A percentile compares a stretch with the other conserved stretches of the same genome.
Conservation (phyloP, 495 filamentous ascomycete species). For the Penicillium bovifimosum region DNA sequence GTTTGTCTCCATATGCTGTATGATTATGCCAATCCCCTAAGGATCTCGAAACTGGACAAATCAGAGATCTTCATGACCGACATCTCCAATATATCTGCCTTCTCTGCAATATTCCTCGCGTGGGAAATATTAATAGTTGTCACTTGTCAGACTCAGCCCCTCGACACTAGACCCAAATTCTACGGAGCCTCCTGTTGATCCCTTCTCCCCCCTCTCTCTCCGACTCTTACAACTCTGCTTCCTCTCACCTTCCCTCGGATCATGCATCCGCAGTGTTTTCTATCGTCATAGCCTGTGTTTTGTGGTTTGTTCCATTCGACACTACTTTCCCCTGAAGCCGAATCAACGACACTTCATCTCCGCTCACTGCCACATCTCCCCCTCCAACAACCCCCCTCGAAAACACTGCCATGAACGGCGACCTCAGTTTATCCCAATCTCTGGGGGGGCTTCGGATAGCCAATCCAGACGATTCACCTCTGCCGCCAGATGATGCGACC, state of each 20-base stretch:
- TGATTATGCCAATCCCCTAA: neutral
- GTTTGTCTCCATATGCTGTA: neutral
- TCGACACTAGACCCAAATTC: conserved; percentile 23
- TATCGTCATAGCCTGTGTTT: conserved; percentile 31
- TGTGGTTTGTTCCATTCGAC: conserved; percentile 1
- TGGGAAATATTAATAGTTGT: conserved; percentile 6
- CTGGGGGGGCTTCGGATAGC: conserved; percentile 94
- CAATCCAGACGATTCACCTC: conserved; percentile 82
- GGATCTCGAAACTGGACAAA: neutral
- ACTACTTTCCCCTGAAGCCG: conserved; percentile 4
- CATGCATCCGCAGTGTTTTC: conserved; percentile 34
- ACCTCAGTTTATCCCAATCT: conserved; percentile 86
- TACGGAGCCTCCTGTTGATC: conserved; percentile 27
- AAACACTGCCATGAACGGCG: conserved; percentile 67
- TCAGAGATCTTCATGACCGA: too few relatives aligned
- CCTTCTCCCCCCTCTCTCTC: conserved; percentile 8
- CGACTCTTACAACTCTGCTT: conserved; percentile 7
- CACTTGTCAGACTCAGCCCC: conserved; percentile 18
- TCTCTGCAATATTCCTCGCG: neutral
- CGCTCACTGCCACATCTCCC: neutral
- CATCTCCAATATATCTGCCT: neutral
- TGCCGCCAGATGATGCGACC: conserved; percentile 47
- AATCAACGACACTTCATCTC: neutral
- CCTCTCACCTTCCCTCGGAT: conserved; percentile 22
- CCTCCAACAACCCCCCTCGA: conserved; percentile 1